Base-by-base conservation (phyloP, 768 basidiomycete genomes). In the Tulasnella sp. region DNA sequence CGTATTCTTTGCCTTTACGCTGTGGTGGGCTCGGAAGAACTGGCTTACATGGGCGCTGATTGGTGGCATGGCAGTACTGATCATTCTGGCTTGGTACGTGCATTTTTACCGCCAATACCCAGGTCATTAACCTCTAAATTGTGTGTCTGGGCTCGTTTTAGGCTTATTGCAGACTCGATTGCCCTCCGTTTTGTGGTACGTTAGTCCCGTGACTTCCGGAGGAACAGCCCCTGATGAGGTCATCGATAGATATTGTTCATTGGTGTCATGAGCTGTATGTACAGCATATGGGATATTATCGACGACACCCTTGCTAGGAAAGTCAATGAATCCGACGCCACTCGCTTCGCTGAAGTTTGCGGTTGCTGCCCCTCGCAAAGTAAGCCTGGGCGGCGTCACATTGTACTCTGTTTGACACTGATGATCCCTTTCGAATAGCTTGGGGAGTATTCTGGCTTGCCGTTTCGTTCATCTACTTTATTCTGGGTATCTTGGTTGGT, bases 361-460 rank as follows among this genome's bases (percentile, higher is more conserved):
- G 92, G 77, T 29, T 95, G 92, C 80, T 94, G 86, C 77, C 90
- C 91, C 19, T 90, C 92, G 4, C 87, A 85, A 87, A 89, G 91
- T 89, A 39, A 37, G 78, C 74, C 2, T 16, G 4, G 12, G 37
- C n/a, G 29, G 40, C n/a, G 19, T 32, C 32, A 41, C 3, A 59
- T 29, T 63, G 39, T 32, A 52, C 39, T 42, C 34, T 62, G 69
- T 66, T 66, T 34, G 41, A 34, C 22, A 19, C 6, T 35, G 17
- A 66, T 29, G 14, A 66, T 41, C 39, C 68, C 67, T 44, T 59
- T 6, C 16, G 12, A 8, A n/a, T 74, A 92, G 92, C 91, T 0
- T 94, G 92, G 93, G 94, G 94, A 39, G 86, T 94, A 69, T 84
- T 95, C 66, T 95, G 94, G 94, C 86, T 94, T 41, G 79, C 95